A percentile compares a stretch with the other conserved stretches of the same genome.
These are phyloP conservation scores for Daldinia bambusicola DNA, from an alignment of 495 filamentous ascomycete genomes.

Conservation along the genomic window DNA sequence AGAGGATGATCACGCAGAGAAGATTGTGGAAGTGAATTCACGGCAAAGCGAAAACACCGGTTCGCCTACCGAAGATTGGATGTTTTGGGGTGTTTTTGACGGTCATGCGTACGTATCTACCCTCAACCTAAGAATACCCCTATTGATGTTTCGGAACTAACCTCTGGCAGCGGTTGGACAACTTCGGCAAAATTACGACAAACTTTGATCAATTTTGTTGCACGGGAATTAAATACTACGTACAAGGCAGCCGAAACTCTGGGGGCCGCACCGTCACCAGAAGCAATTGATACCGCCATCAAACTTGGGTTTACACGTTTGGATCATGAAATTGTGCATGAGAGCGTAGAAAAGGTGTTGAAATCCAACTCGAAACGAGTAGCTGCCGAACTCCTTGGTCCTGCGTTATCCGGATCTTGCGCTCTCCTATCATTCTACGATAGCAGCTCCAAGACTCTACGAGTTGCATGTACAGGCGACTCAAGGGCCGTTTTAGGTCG, in stretches of 20 bases:
- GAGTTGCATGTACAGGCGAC: conserved; percentile 94
- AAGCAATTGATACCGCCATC: conserved; percentile 88
- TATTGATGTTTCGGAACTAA: neutral
- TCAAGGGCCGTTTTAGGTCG: conserved; percentile 92
- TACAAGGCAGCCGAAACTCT: conserved; percentile 76
- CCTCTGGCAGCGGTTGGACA: conserved; percentile 80
- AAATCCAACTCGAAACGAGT: conserved; percentile 85
- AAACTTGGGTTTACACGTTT: conserved; percentile 89
- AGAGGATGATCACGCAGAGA: conserved; percentile 97
- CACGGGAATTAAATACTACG: conserved; percentile 90
- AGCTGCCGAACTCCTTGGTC: conserved; percentile 90
- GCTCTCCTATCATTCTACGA: conserved; percentile 98
- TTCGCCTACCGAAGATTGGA: conserved; percentile 82
- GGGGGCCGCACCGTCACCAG: conserved; percentile 70
- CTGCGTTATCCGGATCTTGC: conserved; percentile 94
- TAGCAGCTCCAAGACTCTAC: conserved; percentile 79
- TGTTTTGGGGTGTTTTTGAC: conserved; percentile 99
- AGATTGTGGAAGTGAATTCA: conserved; percentile 87
- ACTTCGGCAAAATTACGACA: conserved; percentile 97
- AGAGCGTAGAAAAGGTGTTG: conserved; percentile 86
- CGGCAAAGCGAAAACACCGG: conserved; percentile 53
- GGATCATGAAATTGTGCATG: conserved; percentile 92
- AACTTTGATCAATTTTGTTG: conserved; percentile 88
- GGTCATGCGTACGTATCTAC: conserved; percentile 80
- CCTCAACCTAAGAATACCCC: neutral